phyloP scores from a whole-genome alignment of 805 yeast genomes.

The Danielozyma ontarioensis region DNA sequence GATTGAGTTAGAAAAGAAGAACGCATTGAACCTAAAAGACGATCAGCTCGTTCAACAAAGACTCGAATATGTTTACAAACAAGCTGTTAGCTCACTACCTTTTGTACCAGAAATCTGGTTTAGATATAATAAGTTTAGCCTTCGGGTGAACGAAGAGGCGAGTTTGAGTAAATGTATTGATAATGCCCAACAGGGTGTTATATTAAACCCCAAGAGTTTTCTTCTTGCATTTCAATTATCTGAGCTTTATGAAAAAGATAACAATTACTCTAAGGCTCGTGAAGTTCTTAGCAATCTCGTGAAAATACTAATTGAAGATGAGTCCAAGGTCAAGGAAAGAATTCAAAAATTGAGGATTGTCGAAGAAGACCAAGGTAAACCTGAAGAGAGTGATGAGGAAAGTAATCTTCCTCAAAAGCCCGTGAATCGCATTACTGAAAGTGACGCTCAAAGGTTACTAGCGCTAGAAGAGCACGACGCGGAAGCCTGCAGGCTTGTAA shows the following conservation, averaged over 20 bases:
- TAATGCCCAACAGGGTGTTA: conserved; percentile 49
- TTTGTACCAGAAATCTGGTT: conserved; percentile 78
- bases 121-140: conserved; percentile 43
- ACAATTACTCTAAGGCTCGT: conserved; percentile 46
- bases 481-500: conserved; percentile 37
- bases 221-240: conserved; percentile 62
- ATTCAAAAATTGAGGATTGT: conserved; percentile 13
- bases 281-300: conserved; percentile 48
- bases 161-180: conserved; percentile 39
- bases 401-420: not conserved
- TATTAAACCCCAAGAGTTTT: conserved; percentile 66
- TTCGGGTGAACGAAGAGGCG: conserved; percentile 29
- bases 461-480: conserved; percentile 15
- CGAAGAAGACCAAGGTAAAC: conserved; percentile 3
- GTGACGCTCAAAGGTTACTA: conserved; percentile 17
- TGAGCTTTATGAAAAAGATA: conserved; percentile 61
- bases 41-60: conserved; percentile 46
- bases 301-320: conserved; percentile 35
- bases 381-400: conserved; percentile 10
- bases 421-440: conserved; percentile 9
- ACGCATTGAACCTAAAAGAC: conserved; percentile 57
- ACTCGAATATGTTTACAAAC: conserved; percentile 65
- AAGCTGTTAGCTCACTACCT: conserved; percentile 56
- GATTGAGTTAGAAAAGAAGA: conserved; percentile 74
- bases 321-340: conserved; percentile 19